Percentiles rank a stretch among this genome's conserved stretches.
phyloP scores from a whole-genome alignment of 306 rosid species.

The Argentina anserina region DNA sequence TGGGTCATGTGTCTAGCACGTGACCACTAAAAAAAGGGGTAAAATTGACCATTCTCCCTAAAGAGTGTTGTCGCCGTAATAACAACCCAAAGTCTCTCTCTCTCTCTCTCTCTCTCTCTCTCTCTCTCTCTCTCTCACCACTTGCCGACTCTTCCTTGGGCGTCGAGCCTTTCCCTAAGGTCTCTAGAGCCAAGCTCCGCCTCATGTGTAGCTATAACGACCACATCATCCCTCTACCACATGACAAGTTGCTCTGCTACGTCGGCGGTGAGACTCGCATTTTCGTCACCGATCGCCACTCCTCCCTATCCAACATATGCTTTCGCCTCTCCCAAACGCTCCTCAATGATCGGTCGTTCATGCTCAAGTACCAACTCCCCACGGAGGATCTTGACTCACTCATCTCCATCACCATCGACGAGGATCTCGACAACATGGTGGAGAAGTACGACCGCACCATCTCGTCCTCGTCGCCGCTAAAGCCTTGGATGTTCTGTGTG shows the following conservation, averaged over 20 bases:
- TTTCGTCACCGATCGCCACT: constrained; percentile 61
- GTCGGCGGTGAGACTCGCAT: constrained; percentile 94
- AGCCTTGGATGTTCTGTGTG: no score
- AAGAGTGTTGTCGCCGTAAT: no score
- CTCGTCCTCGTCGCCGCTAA: constrained; percentile 27
- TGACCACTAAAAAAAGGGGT: no score
- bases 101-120: no score
- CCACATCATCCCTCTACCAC: constrained; percentile 94
- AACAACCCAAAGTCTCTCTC: no score
- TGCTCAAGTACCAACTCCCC: constrained; percentile 85
- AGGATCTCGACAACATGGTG: constrained; percentile 90
- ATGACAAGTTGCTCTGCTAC: constrained; percentile 79
- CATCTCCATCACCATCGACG: constrained; percentile 68
- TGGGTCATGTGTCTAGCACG: no score
- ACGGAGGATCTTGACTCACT: constrained; percentile 75
- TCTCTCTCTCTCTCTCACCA: no score
- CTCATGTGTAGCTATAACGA: constrained; percentile 98
- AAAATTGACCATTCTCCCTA: no score
- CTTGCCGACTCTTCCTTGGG: constrained; percentile 44
- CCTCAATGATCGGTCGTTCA: constrained; percentile 70
- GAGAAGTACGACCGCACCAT: constrained; percentile 74
- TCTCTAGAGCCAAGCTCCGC: constrained; percentile 76
- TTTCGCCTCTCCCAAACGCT: constrained; percentile 59
- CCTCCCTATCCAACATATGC: constrained; percentile 60
- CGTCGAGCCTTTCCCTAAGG: constrained; percentile 47